phyloP scores from a whole-genome alignment of 805 yeast genomes.

The Tetrapisispora pingtungensis region DNA sequence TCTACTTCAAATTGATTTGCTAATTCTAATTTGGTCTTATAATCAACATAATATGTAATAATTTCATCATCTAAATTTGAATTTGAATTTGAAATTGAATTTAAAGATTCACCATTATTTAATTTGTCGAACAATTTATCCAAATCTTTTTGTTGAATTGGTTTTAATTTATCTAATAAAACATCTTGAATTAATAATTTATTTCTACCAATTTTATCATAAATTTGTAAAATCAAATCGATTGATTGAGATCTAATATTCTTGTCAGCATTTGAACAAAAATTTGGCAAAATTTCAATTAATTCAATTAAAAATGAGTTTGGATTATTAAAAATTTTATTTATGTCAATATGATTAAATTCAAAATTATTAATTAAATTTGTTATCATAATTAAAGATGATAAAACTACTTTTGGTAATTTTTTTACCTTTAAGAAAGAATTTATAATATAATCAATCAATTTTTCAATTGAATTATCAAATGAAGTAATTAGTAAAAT shows the following conservation, averaged over 20 bases:
- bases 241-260: slow-evolving; percentile 76
- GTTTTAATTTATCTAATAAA: slow-evolving; percentile 66
- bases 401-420: slow-evolving; percentile 71
- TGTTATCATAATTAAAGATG: slow-evolving; percentile 46
- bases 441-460: slow-evolving; percentile 45
- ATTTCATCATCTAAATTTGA: slow-evolving; percentile 23
- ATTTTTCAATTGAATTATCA: slow-evolving; percentile 52
- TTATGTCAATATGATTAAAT: slow-evolving; percentile 10
- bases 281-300: slow-evolving; percentile 55
- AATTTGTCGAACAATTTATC: slow-evolving; percentile 42
- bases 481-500: slow-evolving; percentile 54
- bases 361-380: slow-evolving; percentile 38
- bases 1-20: slow-evolving; percentile 13
- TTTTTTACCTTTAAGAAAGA: slow-evolving; percentile 39
- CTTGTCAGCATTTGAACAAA: slow-evolving; percentile 78
- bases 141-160: slow-evolving; percentile 84
- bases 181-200: slow-evolving; percentile 41
- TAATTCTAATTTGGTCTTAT: slow-evolving; percentile 3
- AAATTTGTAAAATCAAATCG: slow-evolving; percentile 54
- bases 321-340: slow-evolving; percentile 5
- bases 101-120: background rate
- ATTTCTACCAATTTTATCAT: slow-evolving; percentile 58
- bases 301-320: slow-evolving; percentile 52
- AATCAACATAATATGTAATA: slow-evolving; percentile 12
- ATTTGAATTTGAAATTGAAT: slow-evolving; percentile 31